Percentiles rank a stretch among this genome's conserved stretches.
Evolutionary conservation across 345 rosid genomes (phyloP).

Genomic region (Eucalyptus erythrocorys): DNA sequence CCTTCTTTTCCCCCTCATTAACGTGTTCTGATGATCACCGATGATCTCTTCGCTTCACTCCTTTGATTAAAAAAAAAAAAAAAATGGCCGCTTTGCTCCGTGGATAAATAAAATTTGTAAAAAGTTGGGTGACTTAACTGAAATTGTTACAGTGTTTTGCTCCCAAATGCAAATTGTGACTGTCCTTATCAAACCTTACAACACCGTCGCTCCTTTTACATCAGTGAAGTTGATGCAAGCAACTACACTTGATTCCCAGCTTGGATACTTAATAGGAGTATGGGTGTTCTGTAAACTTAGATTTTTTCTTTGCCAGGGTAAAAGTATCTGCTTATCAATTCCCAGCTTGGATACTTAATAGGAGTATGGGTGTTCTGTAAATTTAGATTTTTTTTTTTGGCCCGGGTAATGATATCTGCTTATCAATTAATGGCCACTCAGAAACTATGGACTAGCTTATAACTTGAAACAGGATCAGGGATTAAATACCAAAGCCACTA

Average conservation of each 20-base stretch:
- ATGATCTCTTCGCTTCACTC: not conserved
- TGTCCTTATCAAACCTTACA: not conserved
- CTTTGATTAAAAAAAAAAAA: not conserved
- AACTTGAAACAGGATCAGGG: not conserved
- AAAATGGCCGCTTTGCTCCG: not conserved
- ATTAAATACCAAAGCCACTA: not conserved
- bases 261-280: not conserved
- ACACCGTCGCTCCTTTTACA: not conserved
- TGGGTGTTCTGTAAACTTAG: not conserved
- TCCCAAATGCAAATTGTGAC: not conserved
- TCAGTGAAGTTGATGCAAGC: not conserved
- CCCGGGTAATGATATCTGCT: not conserved
- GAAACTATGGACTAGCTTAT: not conserved
- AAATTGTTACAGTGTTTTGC: not conserved
- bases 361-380: not conserved
- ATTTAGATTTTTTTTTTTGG: not conserved
- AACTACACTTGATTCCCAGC: not conserved
- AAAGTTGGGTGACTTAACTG: slow-evolving; percentile 1
- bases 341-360: not conserved
- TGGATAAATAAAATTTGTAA: not conserved
- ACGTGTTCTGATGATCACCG: slow-evolving; percentile 12
- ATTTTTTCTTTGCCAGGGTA: not conserved
- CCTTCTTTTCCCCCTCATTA: slow-evolving; percentile 10
- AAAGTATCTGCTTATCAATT: not conserved
- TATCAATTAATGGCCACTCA: not conserved